Evolutionary conservation across 495 filamentous ascomycete species (phyloP), one percentile per base, ranked within the genome.

Genomic region (Daldinia caldariorum): DNA sequence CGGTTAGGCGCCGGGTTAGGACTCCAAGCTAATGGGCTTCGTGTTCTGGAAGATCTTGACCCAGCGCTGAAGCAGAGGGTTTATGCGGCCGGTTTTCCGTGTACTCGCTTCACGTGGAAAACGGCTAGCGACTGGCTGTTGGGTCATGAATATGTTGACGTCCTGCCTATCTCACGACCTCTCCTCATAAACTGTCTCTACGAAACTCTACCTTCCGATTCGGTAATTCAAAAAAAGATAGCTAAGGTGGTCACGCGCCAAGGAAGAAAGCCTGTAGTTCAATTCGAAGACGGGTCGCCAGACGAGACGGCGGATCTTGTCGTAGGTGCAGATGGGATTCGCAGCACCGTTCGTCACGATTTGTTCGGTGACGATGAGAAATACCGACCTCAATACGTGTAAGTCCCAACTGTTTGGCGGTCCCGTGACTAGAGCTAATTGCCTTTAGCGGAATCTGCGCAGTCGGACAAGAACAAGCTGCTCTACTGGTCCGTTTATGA

Each of bases 311-410:
- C 80, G 0, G 85, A 86, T 76, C 64, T 91, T 60, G 79, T 89
- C 1, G 80, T 90, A 64, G 88, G 87, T 13, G 85, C 86, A 0
- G 89, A 90, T 76, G 88, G 88, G 0, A 78, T 89, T 4, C 82
- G 81, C 69, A 87, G 86, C 57, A 79, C 77, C 0, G 81, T 83
- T 0, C 80, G 84, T 55, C 79, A 67, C 38, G 76, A 77, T 1
- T 61, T 90, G 26, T 78, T 83, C 12, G 81, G 79, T 3, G 78
- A 81, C n/a, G 74, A 61, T 3, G 66, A 78, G 31, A 61, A 57
- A 51, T 62, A 62, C 51, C n/a, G 35, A 29, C 65, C 65, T 39
- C 6, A 81, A 77, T 73, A 75, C 68, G 39, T 79, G 81, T 54
- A 72, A 77, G 64, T 22, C n/a, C 29, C 1, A 20, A 31, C 6